These are phyloP conservation scores for Aspergillus panamensis DNA, from an alignment of 495 filamentous ascomycete species.

Conservation along the genomic window DNA sequence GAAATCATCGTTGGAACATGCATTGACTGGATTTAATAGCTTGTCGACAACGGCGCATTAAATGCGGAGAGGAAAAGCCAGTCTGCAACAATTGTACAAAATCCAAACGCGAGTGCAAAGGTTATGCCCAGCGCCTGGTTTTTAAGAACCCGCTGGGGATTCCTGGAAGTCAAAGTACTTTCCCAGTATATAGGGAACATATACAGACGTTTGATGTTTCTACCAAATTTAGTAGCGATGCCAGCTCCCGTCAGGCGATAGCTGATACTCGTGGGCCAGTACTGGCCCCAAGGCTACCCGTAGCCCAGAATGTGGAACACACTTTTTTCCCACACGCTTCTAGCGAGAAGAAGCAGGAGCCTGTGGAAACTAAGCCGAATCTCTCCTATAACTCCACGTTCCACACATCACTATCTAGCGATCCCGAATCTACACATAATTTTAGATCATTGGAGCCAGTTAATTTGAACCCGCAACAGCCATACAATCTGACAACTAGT, in stretches of 20 bases:
- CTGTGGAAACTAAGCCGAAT: not conserved
- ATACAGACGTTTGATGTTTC: constrained; percentile 20
- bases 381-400: not conserved
- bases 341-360: not conserved
- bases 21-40: constrained; percentile 46
- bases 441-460: no score
- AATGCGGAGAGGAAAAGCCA: constrained; percentile 93
- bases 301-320: constrained; percentile 17
- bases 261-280: constrained; percentile 32
- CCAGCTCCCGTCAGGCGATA: constrained; percentile 34
- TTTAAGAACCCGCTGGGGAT: constrained; percentile 84
- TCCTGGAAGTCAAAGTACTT: constrained; percentile 31
- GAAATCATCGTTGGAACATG: not conserved
- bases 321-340: constrained; percentile 5
- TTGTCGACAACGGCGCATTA: constrained; percentile 91
- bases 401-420: not conserved
- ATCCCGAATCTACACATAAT: no score
- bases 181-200: constrained; percentile 19
- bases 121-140: constrained; percentile 86
- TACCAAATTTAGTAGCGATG: constrained; percentile 20
- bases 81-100: constrained; percentile 92
- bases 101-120: constrained; percentile 89
- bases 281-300: constrained; percentile 33
- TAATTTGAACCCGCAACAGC: not conserved
- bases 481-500: constrained; percentile 7